Percentiles rank a stretch among this genome's conserved stretches.
phyloP scores from a whole-genome alignment of 805 yeast genomes.

The Saccharomycopsis sp. region DNA sequence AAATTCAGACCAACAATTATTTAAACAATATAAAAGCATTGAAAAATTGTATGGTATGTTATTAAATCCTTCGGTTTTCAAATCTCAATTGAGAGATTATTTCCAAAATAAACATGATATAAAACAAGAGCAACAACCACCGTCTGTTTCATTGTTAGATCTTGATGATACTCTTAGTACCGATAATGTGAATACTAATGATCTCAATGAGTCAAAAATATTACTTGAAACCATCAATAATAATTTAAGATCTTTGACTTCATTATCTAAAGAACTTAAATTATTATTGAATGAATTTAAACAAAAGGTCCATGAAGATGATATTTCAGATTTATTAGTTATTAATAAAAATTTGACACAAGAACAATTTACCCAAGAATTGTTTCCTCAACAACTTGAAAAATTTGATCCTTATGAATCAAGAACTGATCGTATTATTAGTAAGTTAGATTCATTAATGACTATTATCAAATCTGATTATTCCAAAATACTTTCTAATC shows the following conservation, averaged over 20 bases:
- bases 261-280: slow-evolving; percentile 52
- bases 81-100: slow-evolving; percentile 7
- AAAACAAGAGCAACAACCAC: not conserved
- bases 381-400: slow-evolving; percentile 62
- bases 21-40: slow-evolving; percentile 22
- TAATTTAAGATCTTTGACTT: slow-evolving; percentile 48
- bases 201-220: no score
- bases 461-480: slow-evolving; percentile 32
- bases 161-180: slow-evolving; percentile 33
- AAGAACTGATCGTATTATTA: slow-evolving; percentile 58
- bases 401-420: slow-evolving; percentile 64
- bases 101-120: slow-evolving; percentile 1
- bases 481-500: slow-evolving; percentile 35
- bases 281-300: slow-evolving; percentile 57
- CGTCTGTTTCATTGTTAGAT: slow-evolving; percentile 11
- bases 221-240: slow-evolving; percentile 43
- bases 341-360: slow-evolving; percentile 49
- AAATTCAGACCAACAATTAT: slow-evolving; percentile 44
- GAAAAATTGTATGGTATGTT: slow-evolving; percentile 19
- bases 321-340: slow-evolving; percentile 67
- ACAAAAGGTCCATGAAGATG: slow-evolving; percentile 65
- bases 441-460: slow-evolving; percentile 47
- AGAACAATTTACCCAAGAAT: slow-evolving; percentile 40
- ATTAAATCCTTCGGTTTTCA: slow-evolving; percentile 20
- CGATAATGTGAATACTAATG: not conserved